These are phyloP conservation scores for Scedosporium boydii DNA, from an alignment of 2,329 filamentous ascomycete species.

Conservation along the genomic window DNA sequence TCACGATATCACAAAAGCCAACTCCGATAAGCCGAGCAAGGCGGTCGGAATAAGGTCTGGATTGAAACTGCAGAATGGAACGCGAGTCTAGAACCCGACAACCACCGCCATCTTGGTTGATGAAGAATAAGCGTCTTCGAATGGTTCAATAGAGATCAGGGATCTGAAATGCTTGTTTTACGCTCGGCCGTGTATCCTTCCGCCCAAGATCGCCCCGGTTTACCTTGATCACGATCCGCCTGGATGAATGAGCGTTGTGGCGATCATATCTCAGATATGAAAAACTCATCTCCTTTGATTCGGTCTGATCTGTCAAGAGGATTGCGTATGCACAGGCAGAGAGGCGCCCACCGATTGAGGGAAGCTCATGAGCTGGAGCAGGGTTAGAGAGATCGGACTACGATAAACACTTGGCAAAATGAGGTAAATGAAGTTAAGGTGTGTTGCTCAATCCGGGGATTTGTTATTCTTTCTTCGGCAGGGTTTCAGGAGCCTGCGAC, in stretches of 20 bases:
- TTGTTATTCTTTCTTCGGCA: background rate
- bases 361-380: background rate
- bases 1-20: conserved; percentile 4
- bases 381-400: background rate
- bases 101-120: background rate
- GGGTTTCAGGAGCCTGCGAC: background rate
- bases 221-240: background rate
- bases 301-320: background rate
- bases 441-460: background rate
- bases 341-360: background rate
- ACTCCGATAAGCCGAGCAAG: background rate
- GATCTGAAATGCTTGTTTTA: background rate
- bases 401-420: background rate
- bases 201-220: background rate
- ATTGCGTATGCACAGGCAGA: background rate
- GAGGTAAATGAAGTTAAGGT: background rate
- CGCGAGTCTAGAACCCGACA: background rate
- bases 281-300: background rate
- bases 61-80: background rate
- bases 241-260: background rate
- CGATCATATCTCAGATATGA: background rate
- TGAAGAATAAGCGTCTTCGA: background rate
- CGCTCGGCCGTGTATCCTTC: background rate
- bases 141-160: background rate
- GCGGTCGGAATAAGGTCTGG: background rate